Base-by-base conservation (phyloP, 2,329 filamentous ascomycete genomes). In the Pyrenophora seminiperda region DNA sequence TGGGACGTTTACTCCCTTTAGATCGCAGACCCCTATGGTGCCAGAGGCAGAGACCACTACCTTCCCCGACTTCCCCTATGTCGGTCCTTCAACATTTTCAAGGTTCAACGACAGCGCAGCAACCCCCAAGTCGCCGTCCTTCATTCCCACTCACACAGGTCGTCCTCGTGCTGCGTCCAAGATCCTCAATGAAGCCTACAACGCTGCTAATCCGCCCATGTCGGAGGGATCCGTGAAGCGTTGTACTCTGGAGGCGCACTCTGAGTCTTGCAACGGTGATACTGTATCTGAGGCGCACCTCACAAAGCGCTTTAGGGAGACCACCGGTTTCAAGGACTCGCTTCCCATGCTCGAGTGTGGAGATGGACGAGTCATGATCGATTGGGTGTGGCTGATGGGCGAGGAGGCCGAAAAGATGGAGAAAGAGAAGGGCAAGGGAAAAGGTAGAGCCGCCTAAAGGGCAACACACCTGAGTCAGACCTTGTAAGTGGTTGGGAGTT, bases 371-470 rank as follows among this genome's bases (percentile, higher is more conserved):
- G 29, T 46, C 3, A 66, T 69, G 56, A 43, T 68, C 2, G 63
- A 70, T 41, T 70, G 66, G 67, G 14, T 13, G 11, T 39, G 9
- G 42, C 14, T 70, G 27, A 17, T 56, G 43, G 14, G 42, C 15
- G 56, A 68, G 56, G 61, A 61, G 56, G 53, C 20, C 47, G 50
- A 27, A 29, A 50, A 36, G 47, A 2, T 51, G 36, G 36, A n/a
- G 20, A 36, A 6, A 20, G 19, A 32, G 17, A 24, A 13, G 33
- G 4, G 9, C 11, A 22, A 24, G 24, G 13, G 14, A 20, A 20
- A 11, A 17, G n/a, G 24, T 14, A n/a, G n/a, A n/a, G n/a, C n/a
- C n/a, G n/a, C n/a, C n/a, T n/a, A n/a, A n/a, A n/a, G n/a, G n/a
- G n/a, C n/a, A n/a, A n/a, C n/a, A n/a, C n/a, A n/a, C n/a, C n/a